Evolutionary conservation across 352 stramenopile genomes (phyloP).

Genomic region (Phytophthora boehmeriae): DNA sequence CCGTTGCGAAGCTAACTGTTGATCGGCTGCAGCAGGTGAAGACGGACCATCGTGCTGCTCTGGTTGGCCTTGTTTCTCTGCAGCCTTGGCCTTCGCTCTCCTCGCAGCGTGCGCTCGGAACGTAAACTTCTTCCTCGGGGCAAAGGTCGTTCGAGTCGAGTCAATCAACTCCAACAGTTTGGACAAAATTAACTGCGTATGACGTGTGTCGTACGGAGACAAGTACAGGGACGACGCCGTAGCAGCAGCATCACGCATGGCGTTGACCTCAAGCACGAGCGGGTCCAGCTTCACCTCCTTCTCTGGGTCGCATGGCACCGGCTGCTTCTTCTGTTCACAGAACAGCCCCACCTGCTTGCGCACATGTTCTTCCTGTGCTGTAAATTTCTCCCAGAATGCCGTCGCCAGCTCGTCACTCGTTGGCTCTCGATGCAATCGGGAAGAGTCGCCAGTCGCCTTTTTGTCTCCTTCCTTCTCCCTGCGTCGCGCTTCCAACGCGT

Average conservation of each 20-base stretch:
- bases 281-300: conserved; percentile 59
- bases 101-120: conserved; percentile 55
- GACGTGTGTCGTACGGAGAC: conserved; percentile 87
- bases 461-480: conserved; percentile 45
- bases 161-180: conserved; percentile 75
- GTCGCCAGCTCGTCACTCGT: conserved; percentile 61
- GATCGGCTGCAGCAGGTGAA: conserved; percentile 2
- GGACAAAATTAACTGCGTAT: conserved; percentile 70
- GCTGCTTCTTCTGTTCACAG: conserved; percentile 67
- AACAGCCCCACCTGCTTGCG: conserved; percentile 57
- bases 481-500: conserved; percentile 56
- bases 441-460: background rate
- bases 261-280: conserved; percentile 51
- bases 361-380: conserved; percentile 52
- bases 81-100: conserved; percentile 25
- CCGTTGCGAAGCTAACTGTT: conserved; percentile 10
- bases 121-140: conserved; percentile 86
- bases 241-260: conserved; percentile 62
- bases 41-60: conserved; percentile 8
- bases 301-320: conserved; percentile 37
- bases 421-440: conserved; percentile 33
- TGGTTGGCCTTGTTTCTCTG: conserved; percentile 24
- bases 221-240: conserved; percentile 79
- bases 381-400: conserved; percentile 72
- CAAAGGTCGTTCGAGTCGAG: conserved; percentile 61